phyloP scores from a whole-genome alignment of 257 asterid species.

The Scutellaria barbata region DNA sequence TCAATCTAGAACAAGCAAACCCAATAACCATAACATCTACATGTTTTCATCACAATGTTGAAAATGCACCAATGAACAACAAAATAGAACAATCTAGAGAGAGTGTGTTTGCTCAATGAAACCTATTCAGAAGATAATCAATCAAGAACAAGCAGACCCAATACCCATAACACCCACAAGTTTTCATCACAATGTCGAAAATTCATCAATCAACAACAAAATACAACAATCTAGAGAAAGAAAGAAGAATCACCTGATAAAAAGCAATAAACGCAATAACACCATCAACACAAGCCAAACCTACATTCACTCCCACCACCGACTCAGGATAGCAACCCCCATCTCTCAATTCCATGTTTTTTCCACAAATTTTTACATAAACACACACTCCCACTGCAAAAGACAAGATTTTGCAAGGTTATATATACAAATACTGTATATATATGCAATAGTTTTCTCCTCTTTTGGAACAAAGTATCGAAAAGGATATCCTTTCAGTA shows the following conservation, averaged over 20 bases:
- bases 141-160: slow-evolving; percentile 5
- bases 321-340: slow-evolving; percentile 60
- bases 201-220: slow-evolving; percentile 10
- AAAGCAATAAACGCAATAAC: slow-evolving; percentile 66
- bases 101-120: background rate
- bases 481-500: slow-evolving; percentile 26
- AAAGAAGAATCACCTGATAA: slow-evolving; percentile 56
- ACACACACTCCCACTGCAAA: slow-evolving; percentile 21
- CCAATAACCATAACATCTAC: too few species aligned
- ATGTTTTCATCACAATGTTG: too few species aligned
- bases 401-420: slow-evolving; percentile 22
- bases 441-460: background rate
- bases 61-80: background rate
- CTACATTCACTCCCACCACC: slow-evolving; percentile 67
- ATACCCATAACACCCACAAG: background rate
- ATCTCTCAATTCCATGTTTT: slow-evolving; percentile 57
- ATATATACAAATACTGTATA: background rate
- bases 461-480: slow-evolving; percentile 32
- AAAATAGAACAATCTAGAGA: slow-evolving; percentile 2
- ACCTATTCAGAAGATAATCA: background rate
- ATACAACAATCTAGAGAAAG: slow-evolving; percentile 6
- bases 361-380: background rate
- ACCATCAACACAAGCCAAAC: slow-evolving; percentile 64
- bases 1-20: too few species aligned
- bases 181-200: background rate